Evolutionary conservation across 768 basidiomycete species (phyloP).

Genomic region (Tephrocybe sp.): DNA sequence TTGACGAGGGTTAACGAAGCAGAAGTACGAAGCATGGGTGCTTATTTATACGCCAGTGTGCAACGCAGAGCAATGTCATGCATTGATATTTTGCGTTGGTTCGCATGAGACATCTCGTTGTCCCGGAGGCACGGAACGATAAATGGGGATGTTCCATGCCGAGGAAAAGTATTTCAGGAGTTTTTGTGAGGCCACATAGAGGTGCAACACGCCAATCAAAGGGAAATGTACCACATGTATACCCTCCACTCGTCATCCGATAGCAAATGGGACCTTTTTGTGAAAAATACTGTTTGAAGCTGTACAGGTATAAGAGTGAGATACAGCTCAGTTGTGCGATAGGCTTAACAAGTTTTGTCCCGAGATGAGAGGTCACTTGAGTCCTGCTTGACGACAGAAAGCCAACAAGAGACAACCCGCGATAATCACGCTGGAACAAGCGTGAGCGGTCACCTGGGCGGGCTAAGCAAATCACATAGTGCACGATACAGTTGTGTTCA

Average conservation of each 20-base stretch:
- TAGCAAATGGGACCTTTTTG: not conserved
- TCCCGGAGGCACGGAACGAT: conserved; percentile 3
- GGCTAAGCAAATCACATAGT: not conserved
- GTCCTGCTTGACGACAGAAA: not conserved
- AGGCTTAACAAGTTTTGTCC: not conserved
- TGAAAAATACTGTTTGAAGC: not conserved
- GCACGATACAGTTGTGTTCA: not conserved
- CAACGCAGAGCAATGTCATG: conserved; percentile 3
- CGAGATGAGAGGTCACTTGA: not conserved
- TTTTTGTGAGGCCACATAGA: not conserved
- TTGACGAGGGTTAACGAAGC: not conserved
- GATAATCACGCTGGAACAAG: not conserved
- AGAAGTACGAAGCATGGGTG: not conserved
- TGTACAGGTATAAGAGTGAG: not conserved
- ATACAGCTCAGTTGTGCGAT: not conserved
- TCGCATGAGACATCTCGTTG: conserved; percentile 14
- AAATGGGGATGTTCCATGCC: conserved; percentile 14
- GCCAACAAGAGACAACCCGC: not conserved
- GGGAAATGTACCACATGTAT: conserved; percentile 14
- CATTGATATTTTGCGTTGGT: conserved; percentile 1
- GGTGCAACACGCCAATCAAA: conserved; percentile 8
- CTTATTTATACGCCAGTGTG: conserved; percentile 16
- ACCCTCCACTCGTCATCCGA: not conserved
- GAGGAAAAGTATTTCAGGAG: too few species aligned
- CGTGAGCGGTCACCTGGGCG: not conserved